Evolutionary conservation across 345 rosid species (phyloP).

Genomic region (Hypericum androsaemum): DNA sequence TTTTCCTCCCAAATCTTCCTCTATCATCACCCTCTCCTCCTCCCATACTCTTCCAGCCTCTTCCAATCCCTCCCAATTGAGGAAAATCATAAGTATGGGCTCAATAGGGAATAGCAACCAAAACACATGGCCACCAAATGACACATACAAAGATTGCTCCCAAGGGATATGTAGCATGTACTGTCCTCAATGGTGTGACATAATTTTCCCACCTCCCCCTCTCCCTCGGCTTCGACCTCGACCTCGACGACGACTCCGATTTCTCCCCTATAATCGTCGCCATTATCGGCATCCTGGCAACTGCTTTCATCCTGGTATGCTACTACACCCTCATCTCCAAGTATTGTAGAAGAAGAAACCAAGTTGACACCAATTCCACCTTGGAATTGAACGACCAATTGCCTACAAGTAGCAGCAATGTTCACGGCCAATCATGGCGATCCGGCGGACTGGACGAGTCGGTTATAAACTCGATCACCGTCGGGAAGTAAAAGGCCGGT

Average conservation of each 20-base stretch:
- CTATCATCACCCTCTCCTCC: background rate
- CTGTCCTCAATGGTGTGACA: constrained; percentile 84
- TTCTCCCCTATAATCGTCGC: constrained; percentile 76
- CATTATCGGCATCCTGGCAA: constrained; percentile 52
- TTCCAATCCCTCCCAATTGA: background rate
- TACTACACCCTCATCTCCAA: constrained; percentile 69
- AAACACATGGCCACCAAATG: constrained; percentile 40
- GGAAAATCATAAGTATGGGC: background rate
- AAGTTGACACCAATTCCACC: background rate
- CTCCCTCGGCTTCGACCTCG: background rate
- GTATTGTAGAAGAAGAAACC: constrained; percentile 33
- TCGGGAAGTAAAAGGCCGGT: constrained; percentile 38
- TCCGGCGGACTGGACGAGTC: constrained; percentile 47
- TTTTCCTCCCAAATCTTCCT: constrained; percentile 1
- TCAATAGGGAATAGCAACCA: constrained; percentile 9
- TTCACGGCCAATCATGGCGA: background rate
- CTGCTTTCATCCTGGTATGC: constrained; percentile 58
- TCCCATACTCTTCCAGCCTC: background rate
- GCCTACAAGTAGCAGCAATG: no score
- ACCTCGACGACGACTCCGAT: constrained; percentile 21
- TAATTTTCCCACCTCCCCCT: constrained; percentile 72
- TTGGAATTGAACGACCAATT: constrained; percentile 2
- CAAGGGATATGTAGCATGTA: constrained; percentile 66
- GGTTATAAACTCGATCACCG: constrained; percentile 43
- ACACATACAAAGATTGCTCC: constrained; percentile 62